Percentiles rank a stretch among this genome's conserved stretches.
Conservation (phyloP, 2,329 filamentous ascomycete genomes). For the Cordyceps cateniannulata region DNA sequence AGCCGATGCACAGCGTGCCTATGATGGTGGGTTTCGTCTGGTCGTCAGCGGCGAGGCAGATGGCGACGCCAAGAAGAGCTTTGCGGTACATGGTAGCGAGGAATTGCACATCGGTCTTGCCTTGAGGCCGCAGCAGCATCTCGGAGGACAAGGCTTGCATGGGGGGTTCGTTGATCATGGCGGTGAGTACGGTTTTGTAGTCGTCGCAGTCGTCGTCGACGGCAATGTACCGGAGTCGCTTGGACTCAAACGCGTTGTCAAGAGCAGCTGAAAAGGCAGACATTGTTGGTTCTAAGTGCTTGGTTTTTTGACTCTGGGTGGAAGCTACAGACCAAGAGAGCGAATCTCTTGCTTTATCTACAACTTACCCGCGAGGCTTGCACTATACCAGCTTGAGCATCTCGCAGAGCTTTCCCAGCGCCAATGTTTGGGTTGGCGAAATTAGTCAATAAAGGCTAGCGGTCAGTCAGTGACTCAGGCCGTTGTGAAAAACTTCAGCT, state of each 20-base stretch:
- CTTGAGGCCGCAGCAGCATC: conserved; percentile 10
- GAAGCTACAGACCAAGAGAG: background rate
- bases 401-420: no score
- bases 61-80: conserved; percentile 17
- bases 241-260: conserved; percentile 15
- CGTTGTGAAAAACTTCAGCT: background rate
- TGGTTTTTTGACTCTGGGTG: background rate
- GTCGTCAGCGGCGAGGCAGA: conserved; percentile 14
- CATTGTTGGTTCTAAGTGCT: background rate
- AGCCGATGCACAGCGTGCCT: conserved; percentile 14
- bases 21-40: conserved; percentile 18
- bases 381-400: background rate
- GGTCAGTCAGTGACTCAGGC: background rate
- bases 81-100: conserved; percentile 13
- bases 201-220: conserved; percentile 15
- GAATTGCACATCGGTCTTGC: conserved; percentile 14
- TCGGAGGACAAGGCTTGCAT: conserved; percentile 14
- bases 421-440: background rate
- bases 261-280: conserved; percentile 6
- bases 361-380: no score
- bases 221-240: conserved; percentile 17
- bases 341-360: background rate
- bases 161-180: conserved; percentile 14
- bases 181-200: conserved; percentile 14
- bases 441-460: background rate